Evolutionary conservation across 1,284 basidiomycete species (phyloP).

Genomic region (Heliocybe sulcata): DNA sequence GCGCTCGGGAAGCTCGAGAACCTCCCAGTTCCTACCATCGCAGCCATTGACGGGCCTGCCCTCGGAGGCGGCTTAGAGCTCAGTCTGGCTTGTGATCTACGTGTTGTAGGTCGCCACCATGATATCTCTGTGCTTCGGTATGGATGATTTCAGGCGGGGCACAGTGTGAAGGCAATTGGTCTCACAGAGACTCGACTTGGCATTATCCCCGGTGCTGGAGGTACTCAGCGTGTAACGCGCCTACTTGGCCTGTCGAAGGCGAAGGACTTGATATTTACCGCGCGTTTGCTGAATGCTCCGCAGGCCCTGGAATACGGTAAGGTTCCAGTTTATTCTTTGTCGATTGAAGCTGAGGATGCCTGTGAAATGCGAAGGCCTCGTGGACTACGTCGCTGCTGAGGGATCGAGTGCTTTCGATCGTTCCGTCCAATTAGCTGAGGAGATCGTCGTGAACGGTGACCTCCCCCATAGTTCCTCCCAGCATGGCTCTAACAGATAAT

Average conservation of each 20-base stretch:
- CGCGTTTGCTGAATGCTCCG: slow-evolving; percentile 50
- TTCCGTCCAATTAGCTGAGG: slow-evolving; percentile 55
- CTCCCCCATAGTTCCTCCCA: slow-evolving; percentile 4
- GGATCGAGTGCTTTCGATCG: slow-evolving; percentile 57
- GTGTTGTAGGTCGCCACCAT: slow-evolving; percentile 58
- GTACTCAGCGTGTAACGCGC: slow-evolving; percentile 82
- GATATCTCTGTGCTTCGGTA: not conserved
- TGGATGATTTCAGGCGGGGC: slow-evolving; percentile 28
- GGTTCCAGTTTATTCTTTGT: slow-evolving; percentile 1
- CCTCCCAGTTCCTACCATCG: slow-evolving; percentile 84
- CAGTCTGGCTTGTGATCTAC: slow-evolving; percentile 81
- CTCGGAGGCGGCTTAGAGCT: slow-evolving; percentile 90
- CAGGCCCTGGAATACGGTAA: slow-evolving; percentile 77
- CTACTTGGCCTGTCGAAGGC: slow-evolving; percentile 78
- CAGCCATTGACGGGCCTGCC: slow-evolving; percentile 89
- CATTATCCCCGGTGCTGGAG: slow-evolving; percentile 95
- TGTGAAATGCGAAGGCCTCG: slow-evolving; percentile 45
- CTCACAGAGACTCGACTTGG: slow-evolving; percentile 82
- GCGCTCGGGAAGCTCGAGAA: slow-evolving; percentile 72
- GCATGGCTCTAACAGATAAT: not conserved
- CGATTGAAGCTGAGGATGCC: slow-evolving; percentile 7
- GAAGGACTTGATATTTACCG: slow-evolving; percentile 86
- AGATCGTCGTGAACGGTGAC: slow-evolving; percentile 66
- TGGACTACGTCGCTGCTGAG: slow-evolving; percentile 68
- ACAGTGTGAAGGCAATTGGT: slow-evolving; percentile 69